phyloP scores from a whole-genome alignment of 345 rosid species.

The Crucihimalaya himalaica region DNA sequence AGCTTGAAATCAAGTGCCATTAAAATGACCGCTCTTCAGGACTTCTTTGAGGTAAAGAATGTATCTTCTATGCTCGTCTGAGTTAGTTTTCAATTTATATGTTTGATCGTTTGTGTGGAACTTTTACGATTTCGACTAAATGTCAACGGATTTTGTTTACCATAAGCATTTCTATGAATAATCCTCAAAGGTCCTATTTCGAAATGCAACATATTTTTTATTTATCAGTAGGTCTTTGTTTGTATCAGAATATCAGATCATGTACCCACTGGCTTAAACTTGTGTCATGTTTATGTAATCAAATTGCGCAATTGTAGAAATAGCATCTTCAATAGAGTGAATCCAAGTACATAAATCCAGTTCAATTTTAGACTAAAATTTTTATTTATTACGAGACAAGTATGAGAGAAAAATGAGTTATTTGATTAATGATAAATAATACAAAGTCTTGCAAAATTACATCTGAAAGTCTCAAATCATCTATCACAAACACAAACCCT shows the following conservation, averaged over 20 bases:
- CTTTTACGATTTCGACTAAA: constrained; percentile 1
- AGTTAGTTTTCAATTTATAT: constrained; percentile 8
- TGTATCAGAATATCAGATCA: neutral
- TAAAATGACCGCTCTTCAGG: constrained; percentile 83
- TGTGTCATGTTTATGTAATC: neutral
- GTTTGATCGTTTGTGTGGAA: constrained; percentile 25
- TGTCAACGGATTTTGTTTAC: constrained; percentile 25
- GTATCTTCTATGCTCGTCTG: constrained; percentile 34
- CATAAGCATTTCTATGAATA: constrained; percentile 30
- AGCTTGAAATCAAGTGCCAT: constrained; percentile 68
- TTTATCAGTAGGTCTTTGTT: neutral
- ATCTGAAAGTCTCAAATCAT: constrained; percentile 28
- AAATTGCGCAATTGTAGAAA: neutral
- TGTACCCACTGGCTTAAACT: neutral
- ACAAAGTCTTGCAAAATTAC: constrained; percentile 25
- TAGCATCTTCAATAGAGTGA: neutral
- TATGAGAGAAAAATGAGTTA: constrained; percentile 22
- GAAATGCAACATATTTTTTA: constrained; percentile 2
- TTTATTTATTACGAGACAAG: neutral
- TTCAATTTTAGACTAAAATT: neutral
- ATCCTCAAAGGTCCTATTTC: neutral
- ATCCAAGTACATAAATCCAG: neutral
- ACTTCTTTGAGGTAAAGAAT: constrained; percentile 58
- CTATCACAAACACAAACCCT: constrained; percentile 27
- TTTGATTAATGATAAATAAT: constrained; percentile 29